These are phyloP conservation scores for Podila minutissima DNA, from an alignment of 192 early-diverging fungal genomes.

Conservation along the genomic window DNA sequence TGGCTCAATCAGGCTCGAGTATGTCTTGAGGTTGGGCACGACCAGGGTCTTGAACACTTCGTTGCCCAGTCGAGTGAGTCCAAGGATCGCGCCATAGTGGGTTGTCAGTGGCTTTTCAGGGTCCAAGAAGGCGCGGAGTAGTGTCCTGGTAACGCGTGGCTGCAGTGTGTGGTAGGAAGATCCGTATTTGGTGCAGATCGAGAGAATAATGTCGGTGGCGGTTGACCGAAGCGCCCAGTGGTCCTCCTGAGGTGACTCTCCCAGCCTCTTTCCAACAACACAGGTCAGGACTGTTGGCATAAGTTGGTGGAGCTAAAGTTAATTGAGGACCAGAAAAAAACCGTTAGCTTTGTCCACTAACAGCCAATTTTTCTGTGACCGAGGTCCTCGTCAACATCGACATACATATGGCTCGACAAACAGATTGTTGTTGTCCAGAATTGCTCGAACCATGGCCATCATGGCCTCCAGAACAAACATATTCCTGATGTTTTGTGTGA, in stretches of 20 bases:
- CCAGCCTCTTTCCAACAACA: conserved; percentile 86
- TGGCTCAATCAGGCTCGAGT: conserved; percentile 52
- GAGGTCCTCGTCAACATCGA: not conserved
- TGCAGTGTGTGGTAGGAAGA: conserved; percentile 87
- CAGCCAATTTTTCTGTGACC: not conserved
- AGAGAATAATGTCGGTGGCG: conserved; percentile 77
- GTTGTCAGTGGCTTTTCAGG: conserved; percentile 82
- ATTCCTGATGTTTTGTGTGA: conserved; percentile 82
- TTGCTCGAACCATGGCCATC: conserved; percentile 80
- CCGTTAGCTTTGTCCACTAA: not conserved
- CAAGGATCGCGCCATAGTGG: conserved; percentile 90
- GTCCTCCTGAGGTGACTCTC: conserved; percentile 72
- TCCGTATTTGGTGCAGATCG: conserved; percentile 83
- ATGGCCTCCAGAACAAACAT: conserved; percentile 76
- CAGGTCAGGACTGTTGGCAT: conserved; percentile 95
- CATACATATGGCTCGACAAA: conserved; percentile 95
- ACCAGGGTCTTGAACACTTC: conserved; percentile 82
- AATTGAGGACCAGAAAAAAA: not conserved
- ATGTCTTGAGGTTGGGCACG: conserved; percentile 81
- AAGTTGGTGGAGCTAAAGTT: conserved; percentile 89
- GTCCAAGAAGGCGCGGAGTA: conserved; percentile 91
- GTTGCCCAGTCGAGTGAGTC: conserved; percentile 77
- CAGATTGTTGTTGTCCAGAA: conserved; percentile 88
- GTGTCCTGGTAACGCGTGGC: conserved; percentile 87
- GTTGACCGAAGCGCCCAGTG: conserved; percentile 87